These are phyloP conservation scores for Gracilaria domingensis DNA, from an alignment of 23 red algal genomes.

Conservation along the genomic window DNA sequence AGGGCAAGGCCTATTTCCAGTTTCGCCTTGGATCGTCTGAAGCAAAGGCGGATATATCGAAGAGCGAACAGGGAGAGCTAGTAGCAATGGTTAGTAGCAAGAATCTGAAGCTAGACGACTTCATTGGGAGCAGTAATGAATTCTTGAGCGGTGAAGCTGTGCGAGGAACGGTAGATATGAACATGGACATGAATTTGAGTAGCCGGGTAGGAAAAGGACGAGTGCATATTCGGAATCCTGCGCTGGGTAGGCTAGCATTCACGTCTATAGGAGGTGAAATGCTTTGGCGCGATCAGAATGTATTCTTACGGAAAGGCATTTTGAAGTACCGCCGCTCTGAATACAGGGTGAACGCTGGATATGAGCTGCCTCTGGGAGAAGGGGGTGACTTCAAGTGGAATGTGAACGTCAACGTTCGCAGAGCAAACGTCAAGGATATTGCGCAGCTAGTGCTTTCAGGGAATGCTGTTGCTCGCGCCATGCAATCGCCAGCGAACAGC, in stretches of 20 bases:
- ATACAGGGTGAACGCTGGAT: conserved; percentile 38
- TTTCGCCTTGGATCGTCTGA: conserved; percentile 33
- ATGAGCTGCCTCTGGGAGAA: not conserved
- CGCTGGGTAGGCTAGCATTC: conserved; percentile 23
- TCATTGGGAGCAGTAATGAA: conserved; percentile 30
- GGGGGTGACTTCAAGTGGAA: conserved; percentile 23
- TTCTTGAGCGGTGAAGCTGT: conserved; percentile 26
- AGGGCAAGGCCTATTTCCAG: conserved; percentile 12
- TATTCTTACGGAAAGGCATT: conserved; percentile 14
- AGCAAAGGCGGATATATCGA: conserved; percentile 5
- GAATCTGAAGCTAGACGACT: conserved; percentile 34
- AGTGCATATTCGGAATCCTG: not conserved
- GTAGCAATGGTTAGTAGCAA: conserved; percentile 1
- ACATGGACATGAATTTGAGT: conserved; percentile 44
- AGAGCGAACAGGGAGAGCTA: conserved; percentile 8
- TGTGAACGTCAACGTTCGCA: conserved; percentile 34
- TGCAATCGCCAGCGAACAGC: conserved; percentile 29
- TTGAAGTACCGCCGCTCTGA: conserved; percentile 33
- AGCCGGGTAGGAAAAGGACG: conserved; percentile 3
- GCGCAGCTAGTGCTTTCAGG: conserved; percentile 41
- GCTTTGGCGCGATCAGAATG: conserved; percentile 41
- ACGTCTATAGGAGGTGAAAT: conserved; percentile 27
- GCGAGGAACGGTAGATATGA: conserved; percentile 16
- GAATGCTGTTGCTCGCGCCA: conserved; percentile 40
- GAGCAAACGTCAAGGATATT: conserved; percentile 47